A percentile compares a stretch with the other conserved stretches of the same genome.
These are phyloP conservation scores for Geotrichum siamense DNA, from an alignment of 1,139 yeast genomes.

Conservation along the genomic window DNA sequence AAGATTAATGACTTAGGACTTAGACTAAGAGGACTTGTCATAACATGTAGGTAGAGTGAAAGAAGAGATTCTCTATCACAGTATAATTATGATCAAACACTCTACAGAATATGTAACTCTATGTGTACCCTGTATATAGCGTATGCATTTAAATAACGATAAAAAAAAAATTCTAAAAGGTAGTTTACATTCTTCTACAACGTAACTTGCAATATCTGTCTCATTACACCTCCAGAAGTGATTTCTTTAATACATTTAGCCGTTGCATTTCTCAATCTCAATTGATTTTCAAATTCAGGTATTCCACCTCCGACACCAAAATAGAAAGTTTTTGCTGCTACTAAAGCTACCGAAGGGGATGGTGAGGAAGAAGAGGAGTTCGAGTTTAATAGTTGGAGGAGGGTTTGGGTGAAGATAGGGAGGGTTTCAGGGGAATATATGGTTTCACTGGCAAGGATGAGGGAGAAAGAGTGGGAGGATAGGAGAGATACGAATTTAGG, in stretches of 20 bases:
- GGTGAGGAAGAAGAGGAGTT: too few species aligned
- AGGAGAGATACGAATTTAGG: constrained; percentile 46
- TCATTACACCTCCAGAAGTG: constrained; percentile 16
- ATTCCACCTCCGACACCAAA: constrained; percentile 98
- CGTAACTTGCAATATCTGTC: constrained; percentile 17
- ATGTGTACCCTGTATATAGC: too few species aligned
- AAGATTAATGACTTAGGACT: too few species aligned
- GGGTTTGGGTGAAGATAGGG: constrained; percentile 62
- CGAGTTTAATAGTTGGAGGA: constrained; percentile 36
- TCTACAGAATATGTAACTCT: too few species aligned
- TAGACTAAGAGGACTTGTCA: too few species aligned
- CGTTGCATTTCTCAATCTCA: constrained; percentile 29
- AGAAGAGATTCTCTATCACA: too few species aligned
- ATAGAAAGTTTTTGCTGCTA: constrained; percentile 88
- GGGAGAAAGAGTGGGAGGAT: constrained; percentile 29
- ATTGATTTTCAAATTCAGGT: constrained; percentile 53
- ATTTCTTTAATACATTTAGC: constrained; percentile 12
- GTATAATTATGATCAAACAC: too few species aligned
- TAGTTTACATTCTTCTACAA: too few species aligned
- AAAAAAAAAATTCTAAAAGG: too few species aligned
- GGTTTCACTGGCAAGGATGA: constrained; percentile 78
- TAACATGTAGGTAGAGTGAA: too few species aligned
- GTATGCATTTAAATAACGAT: too few species aligned
- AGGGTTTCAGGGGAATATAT: constrained; percentile 72
- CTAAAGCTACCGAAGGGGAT: constrained; percentile 38